These are phyloP conservation scores for Pseudozyma sp. DNA, from an alignment of 1,284 basidiomycete species.

Conservation along the genomic window DNA sequence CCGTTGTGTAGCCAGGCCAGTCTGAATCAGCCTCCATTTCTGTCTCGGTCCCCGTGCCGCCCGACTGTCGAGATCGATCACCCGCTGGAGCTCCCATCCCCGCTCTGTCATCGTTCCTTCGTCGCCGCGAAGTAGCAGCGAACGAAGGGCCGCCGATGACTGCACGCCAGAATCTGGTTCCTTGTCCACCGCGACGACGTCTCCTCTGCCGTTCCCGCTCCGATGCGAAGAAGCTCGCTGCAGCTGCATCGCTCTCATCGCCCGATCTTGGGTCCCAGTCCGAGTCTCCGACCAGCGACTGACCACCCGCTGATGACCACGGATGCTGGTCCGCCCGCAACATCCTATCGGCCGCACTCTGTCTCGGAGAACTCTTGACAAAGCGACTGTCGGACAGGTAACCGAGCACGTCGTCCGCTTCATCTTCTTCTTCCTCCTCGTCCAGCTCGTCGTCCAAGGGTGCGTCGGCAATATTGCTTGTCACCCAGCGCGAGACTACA, in stretches of 20 bases:
- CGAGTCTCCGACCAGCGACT: constrained; percentile 15
- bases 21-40: constrained; percentile 41
- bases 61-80: constrained; percentile 1
- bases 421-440: constrained; percentile 32
- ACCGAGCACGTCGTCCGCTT: constrained; percentile 24
- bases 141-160: constrained; percentile 56
- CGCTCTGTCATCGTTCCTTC: constrained; percentile 10
- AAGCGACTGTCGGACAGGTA: constrained; percentile 31
- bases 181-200: constrained; percentile 40
- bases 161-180: constrained; percentile 58
- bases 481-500: constrained; percentile 65
- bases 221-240: constrained; percentile 22
- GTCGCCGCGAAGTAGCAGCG: constrained; percentile 17
- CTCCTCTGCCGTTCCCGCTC: constrained; percentile 36
- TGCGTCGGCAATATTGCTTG: constrained; percentile 66
- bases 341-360: constrained; percentile 18
- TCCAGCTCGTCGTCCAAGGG: constrained; percentile 44
- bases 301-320: constrained; percentile 2
- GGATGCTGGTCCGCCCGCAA: constrained; percentile 15
- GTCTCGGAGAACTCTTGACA: constrained; percentile 21
- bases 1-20: constrained; percentile 41
- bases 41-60: constrained; percentile 22
- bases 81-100: neutral
- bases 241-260: constrained; percentile 42
- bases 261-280: constrained; percentile 47